Evolutionary conservation across 2,329 filamentous ascomycete genomes (phyloP).

Genomic region (Davidsoniella eucalypti): DNA sequence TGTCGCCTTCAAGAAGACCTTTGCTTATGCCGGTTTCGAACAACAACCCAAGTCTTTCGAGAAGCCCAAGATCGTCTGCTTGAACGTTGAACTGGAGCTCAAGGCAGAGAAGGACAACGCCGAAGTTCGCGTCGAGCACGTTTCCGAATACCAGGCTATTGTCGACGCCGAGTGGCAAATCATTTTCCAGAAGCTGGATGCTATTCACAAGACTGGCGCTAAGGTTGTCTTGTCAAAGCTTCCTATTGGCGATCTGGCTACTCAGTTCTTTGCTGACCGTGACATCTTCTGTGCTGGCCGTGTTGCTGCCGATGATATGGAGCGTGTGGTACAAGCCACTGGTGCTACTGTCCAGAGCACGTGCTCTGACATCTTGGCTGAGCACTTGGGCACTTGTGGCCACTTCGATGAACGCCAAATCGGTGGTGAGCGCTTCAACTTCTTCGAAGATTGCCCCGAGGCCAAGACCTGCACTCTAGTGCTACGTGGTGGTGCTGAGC

Average conservation of each 20-base stretch:
- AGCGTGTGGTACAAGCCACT: constrained; percentile 88
- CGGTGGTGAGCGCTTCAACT: constrained; percentile 92
- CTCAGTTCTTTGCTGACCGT: constrained; percentile 93
- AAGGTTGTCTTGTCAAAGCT: constrained; percentile 96
- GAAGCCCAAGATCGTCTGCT: constrained; percentile 88
- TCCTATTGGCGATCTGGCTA: constrained; percentile 92
- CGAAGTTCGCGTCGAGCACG: constrained; percentile 93
- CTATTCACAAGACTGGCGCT: constrained; percentile 79
- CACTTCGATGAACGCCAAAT: constrained; percentile 92
- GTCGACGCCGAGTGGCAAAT: constrained; percentile 99
- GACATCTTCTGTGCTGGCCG: constrained; percentile 97
- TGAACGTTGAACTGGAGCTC: constrained; percentile 94
- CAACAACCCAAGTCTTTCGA: constrained; percentile 94
- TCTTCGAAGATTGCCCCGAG: constrained; percentile 89
- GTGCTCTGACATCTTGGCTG: constrained; percentile 79
- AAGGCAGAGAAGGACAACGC: constrained; percentile 99
- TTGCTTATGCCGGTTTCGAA: constrained; percentile 97
- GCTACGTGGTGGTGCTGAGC: constrained; percentile 87
- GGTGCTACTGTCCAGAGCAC: constrained; percentile 88
- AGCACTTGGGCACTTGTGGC: constrained; percentile 84
- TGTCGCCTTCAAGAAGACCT: constrained; percentile 99
- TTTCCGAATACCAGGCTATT: constrained; percentile 97
- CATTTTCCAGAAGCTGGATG: constrained; percentile 98
- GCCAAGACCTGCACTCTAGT: constrained; percentile 96
- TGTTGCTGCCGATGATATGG: constrained; percentile 80